Percentiles rank a stretch among this genome's conserved stretches.
phyloP scores from a whole-genome alignment of 2,329 filamentous ascomycete species.

The Cytospora mali region DNA sequence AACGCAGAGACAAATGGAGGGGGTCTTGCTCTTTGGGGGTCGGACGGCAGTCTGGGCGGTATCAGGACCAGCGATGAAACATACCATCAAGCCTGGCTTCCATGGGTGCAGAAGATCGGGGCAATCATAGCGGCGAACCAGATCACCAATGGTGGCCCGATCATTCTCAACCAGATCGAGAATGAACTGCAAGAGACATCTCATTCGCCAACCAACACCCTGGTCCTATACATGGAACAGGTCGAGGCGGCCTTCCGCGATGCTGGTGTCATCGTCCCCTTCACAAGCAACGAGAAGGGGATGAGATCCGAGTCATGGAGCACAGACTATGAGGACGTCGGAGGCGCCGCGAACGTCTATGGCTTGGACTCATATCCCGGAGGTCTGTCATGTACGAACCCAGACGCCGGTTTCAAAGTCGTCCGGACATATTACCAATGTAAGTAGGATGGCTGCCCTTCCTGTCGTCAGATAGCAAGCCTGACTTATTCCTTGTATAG shows the following conservation, averaged over 20 bases:
- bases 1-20: constrained; percentile 51
- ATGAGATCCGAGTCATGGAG: constrained; percentile 54
- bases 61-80: constrained; percentile 45
- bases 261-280: constrained; percentile 52
- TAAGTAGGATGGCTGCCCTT: not conserved
- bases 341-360: constrained; percentile 56
- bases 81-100: constrained; percentile 48
- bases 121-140: constrained; percentile 54
- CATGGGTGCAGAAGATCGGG: constrained; percentile 51
- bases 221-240: constrained; percentile 56
- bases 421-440: constrained; percentile 58
- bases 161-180: constrained; percentile 56
- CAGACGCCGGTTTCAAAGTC: constrained; percentile 50
- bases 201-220: constrained; percentile 46
- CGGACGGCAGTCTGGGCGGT: constrained; percentile 46
- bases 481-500: not conserved
- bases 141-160: constrained; percentile 54
- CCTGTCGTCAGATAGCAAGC: too few species aligned
- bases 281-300: constrained; percentile 54
- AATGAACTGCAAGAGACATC: constrained; percentile 53
- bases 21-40: constrained; percentile 47
- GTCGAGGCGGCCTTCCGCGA: constrained; percentile 48
- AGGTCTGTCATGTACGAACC: constrained; percentile 53
- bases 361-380: constrained; percentile 51
- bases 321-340: constrained; percentile 57